Evolutionary conservation across 2,329 filamentous ascomycete species (phyloP).

Genomic region (Lecanicillium sp.): DNA sequence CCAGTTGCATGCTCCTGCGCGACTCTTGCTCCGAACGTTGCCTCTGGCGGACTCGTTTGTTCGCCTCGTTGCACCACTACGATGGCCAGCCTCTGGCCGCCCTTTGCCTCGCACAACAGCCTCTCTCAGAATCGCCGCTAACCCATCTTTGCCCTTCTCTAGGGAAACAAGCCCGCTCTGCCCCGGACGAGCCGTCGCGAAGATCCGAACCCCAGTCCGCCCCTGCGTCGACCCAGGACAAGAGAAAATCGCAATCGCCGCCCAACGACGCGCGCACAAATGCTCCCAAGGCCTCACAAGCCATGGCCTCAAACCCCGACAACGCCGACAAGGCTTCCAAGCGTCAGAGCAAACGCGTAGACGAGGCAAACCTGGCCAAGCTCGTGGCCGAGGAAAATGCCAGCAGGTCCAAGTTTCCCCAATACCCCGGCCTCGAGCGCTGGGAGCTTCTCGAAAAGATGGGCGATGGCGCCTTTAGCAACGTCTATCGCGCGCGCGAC

Average conservation of each 20-base stretch:
- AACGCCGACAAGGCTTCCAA: constrained; percentile 47
- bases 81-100: too few relatives aligned
- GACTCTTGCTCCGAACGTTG: too few relatives aligned
- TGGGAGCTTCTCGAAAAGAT: constrained; percentile 92
- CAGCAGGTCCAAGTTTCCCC: constrained; percentile 75
- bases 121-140: not conserved
- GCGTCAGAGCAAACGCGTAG: constrained; percentile 26
- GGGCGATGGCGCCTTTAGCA: constrained; percentile 95
- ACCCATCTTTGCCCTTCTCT: constrained; percentile 5
- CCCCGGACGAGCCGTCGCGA: constrained; percentile 43
- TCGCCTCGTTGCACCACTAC: too few relatives aligned
- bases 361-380: constrained; percentile 68
- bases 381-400: constrained; percentile 90
- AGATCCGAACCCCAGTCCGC: constrained; percentile 43
- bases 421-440: constrained; percentile 40
- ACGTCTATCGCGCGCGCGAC: constrained; percentile 88
- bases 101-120: too few relatives aligned
- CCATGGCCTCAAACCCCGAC: constrained; percentile 54
- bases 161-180: constrained; percentile 82
- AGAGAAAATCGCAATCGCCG: constrained; percentile 38
- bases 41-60: too few relatives aligned
- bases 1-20: too few relatives aligned
- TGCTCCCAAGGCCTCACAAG: constrained; percentile 45
- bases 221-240: constrained; percentile 47
- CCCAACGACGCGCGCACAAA: constrained; percentile 58